Percentiles rank a stretch among this genome's conserved stretches.
Evolutionary conservation across 73 alveolate species (phyloP).

Genomic region (Uronychia binucleata): DNA sequence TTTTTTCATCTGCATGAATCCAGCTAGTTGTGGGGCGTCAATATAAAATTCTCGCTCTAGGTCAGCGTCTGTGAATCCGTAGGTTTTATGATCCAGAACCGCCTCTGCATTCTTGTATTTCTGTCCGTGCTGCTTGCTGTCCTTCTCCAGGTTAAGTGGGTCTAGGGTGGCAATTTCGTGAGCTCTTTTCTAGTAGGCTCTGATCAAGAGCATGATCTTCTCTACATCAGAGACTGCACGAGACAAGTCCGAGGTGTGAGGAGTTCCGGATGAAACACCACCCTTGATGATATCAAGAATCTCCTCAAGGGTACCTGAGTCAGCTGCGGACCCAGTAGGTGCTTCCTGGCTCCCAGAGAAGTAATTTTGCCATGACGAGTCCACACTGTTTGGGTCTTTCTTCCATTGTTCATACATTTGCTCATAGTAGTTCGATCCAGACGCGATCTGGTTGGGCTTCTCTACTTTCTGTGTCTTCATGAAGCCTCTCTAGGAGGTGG

Average conservation of each 20-base stretch:
- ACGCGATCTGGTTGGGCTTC: too few relatives aligned
- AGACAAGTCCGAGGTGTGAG: background rate
- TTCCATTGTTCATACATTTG: slow-evolving; percentile 75
- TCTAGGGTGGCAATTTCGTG: slow-evolving; percentile 83
- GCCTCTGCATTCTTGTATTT: background rate
- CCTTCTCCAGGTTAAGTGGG: slow-evolving; percentile 68
- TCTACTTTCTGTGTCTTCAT: too few relatives aligned
- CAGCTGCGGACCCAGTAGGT: background rate
- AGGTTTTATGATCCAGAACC: slow-evolving; percentile 44
- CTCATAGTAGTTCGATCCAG: too few relatives aligned
- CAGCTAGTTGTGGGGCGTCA: slow-evolving; percentile 50
- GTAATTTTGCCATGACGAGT: slow-evolving; percentile 76
- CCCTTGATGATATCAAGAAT: background rate
- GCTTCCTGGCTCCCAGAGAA: slow-evolving; percentile 2
- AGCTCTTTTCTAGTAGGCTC: slow-evolving; percentile 80
- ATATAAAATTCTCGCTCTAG: slow-evolving; percentile 80
- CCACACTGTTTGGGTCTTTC: slow-evolving; percentile 73
- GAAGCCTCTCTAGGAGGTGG: too few relatives aligned
- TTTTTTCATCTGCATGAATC: slow-evolving; percentile 50
- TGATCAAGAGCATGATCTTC: slow-evolving; percentile 69
- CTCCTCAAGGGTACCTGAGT: background rate
- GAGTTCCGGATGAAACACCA: too few relatives aligned
- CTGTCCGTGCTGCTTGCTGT: slow-evolving; percentile 25
- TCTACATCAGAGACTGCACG: slow-evolving; percentile 64
- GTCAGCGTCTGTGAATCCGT: slow-evolving; percentile 83